Evolutionary conservation across 345 rosid species (phyloP).

Genomic region (Barbarea vulgaris): DNA sequence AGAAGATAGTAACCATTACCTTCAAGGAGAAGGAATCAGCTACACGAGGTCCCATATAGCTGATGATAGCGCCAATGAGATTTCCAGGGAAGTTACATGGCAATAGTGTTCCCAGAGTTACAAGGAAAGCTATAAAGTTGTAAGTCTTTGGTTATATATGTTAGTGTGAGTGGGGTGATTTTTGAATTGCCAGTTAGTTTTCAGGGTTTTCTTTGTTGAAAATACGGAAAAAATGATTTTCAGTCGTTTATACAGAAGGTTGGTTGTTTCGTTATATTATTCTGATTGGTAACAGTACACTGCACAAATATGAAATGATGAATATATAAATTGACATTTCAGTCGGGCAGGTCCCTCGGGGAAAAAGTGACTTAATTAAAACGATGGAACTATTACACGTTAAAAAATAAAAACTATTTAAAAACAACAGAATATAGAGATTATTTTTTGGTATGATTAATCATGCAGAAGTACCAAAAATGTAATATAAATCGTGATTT

Average conservation of each 20-base stretch:
- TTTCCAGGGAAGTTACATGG: slow-evolving; percentile 20
- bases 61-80: slow-evolving; percentile 42
- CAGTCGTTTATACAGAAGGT: not conserved
- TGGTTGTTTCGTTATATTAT: not conserved
- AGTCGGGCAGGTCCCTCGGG: not conserved
- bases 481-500: not conserved
- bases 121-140: not conserved
- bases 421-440: not conserved
- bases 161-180: not conserved
- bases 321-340: not conserved
- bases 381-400: not conserved
- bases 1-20: slow-evolving; percentile 47
- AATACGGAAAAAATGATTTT: slow-evolving; percentile 9
- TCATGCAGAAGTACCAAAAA: not conserved
- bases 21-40: slow-evolving; percentile 64
- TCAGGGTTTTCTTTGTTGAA: not conserved
- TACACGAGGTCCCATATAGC: slow-evolving; percentile 56
- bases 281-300: not conserved
- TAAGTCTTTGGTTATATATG: slow-evolving; percentile 4
- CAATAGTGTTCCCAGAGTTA: not conserved
- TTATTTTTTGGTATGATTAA: not conserved
- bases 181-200: slow-evolving; percentile 5
- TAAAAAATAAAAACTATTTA: too few species aligned
- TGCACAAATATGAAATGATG: not conserved
- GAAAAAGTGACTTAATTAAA: not conserved